phyloP scores from a whole-genome alignment of 345 rosid species.

The Microthlaspi erraticum region DNA sequence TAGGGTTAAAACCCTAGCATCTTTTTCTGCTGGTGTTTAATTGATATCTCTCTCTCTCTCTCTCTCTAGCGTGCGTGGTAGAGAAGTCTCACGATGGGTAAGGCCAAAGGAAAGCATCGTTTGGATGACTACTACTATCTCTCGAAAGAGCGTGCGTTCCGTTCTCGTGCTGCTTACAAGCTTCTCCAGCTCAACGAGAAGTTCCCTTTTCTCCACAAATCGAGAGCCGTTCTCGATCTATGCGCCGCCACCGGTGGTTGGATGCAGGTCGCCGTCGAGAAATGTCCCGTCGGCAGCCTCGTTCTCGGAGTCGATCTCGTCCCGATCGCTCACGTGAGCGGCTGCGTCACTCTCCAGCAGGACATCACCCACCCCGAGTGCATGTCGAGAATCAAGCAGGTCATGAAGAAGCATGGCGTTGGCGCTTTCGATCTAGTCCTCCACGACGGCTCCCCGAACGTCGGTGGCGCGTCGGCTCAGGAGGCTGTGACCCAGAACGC shows the following conservation, averaged over 20 bases:
- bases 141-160: conserved; percentile 93
- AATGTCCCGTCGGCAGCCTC: conserved; percentile 85
- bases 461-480: conserved; percentile 94
- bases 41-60: background rate
- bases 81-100: conserved; percentile 53
- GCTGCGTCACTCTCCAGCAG: conserved; percentile 71
- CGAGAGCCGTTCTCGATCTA: conserved; percentile 86
- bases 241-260: conserved; percentile 98
- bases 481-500: conserved; percentile 93
- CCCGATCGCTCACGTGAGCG: conserved; percentile 71
- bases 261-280: conserved; percentile 97
- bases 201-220: conserved; percentile 62
- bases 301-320: conserved; percentile 89
- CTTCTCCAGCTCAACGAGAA: conserved; percentile 82
- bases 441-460: conserved; percentile 95
- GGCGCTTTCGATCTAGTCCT: conserved; percentile 74
- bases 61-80: background rate
- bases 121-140: conserved; percentile 76
- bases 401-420: conserved; percentile 68
- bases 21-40: background rate
- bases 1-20: too few species aligned
- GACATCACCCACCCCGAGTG: conserved; percentile 89
- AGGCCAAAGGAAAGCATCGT: conserved; percentile 83
- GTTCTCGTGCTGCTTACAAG: conserved; percentile 93
- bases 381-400: conserved; percentile 61